phyloP scores from a whole-genome alignment of 1,139 yeast species.

The Groenewaldozyma auringiensis region DNA sequence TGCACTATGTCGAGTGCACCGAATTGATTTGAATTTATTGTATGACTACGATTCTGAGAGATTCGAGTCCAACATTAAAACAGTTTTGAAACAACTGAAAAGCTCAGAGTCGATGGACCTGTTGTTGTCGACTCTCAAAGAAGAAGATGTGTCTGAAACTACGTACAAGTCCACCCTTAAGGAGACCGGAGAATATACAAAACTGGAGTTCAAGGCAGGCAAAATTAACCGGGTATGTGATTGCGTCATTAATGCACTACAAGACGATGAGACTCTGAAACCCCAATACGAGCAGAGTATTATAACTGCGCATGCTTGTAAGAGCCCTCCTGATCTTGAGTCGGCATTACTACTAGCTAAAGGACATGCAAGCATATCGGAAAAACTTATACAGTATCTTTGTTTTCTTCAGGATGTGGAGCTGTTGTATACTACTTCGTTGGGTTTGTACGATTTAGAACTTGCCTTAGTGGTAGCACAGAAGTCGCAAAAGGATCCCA shows the following conservation, averaged over 20 bases:
- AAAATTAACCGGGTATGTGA: slow-evolving; percentile 77
- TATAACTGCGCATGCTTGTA: slow-evolving; percentile 88
- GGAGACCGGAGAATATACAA: slow-evolving; percentile 10
- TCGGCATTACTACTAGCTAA: slow-evolving; percentile 60
- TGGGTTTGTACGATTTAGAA: slow-evolving; percentile 76
- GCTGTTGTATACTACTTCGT: slow-evolving; percentile 65
- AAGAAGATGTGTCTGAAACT: slow-evolving; percentile 77
- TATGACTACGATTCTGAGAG: slow-evolving; percentile 77
- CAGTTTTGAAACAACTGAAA: slow-evolving; percentile 64
- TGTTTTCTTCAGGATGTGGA: slow-evolving; percentile 91
- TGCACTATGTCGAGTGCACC: slow-evolving; percentile 74
- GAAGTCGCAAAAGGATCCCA: slow-evolving; percentile 95
- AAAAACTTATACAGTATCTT: slow-evolving; percentile 63
- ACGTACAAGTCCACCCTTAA: slow-evolving; percentile 68
- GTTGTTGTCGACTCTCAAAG: slow-evolving; percentile 76
- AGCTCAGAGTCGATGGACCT: slow-evolving; percentile 74
- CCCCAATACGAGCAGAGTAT: slow-evolving; percentile 66
- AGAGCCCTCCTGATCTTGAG: slow-evolving; percentile 74
- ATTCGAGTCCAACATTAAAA: slow-evolving; percentile 55
- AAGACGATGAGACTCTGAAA: slow-evolving; percentile 38
- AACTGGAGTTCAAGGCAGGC: not conserved
- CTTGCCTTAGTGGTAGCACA: slow-evolving; percentile 82
- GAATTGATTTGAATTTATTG: slow-evolving; percentile 82
- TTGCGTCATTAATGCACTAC: slow-evolving; percentile 51
- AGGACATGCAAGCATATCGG: slow-evolving; percentile 28